Evolutionary conservation across 306 rosid species (phyloP), one percentile per base, ranked within the genome.

Genomic region (Gillenia trifoliata): DNA sequence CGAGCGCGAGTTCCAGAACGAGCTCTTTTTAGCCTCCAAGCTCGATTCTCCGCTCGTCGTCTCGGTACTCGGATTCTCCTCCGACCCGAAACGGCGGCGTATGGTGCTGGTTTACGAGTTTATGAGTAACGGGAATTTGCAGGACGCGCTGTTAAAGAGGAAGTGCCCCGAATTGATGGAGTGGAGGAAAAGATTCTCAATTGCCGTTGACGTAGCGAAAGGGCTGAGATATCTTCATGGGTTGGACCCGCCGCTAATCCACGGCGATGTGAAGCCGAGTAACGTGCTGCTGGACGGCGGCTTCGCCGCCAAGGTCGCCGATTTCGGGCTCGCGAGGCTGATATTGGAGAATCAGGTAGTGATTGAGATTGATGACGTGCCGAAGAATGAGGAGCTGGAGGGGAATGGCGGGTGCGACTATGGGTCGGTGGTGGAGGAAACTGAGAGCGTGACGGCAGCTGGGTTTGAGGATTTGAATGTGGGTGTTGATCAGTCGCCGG

Each of bases 1-100:
- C 36, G 99, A 94, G 72, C 91, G 97, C 1, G 99, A 95, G 79
- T 95, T 95, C 56, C 93, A 95, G 78, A 92, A 92, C 88, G 98
- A 95, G 80, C 89, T 92, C 55, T 85, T 92, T 76, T 90, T 95
- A 72, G 95, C 96, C 8, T 84, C 99, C 3, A 74, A 74, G 77
- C 86, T 90, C 43, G 84, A 71, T 1, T 92, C 96, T 0, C 72
- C 54, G 8, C 82, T 82, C 34, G 83, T 88, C 10, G 88, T 87
- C 72, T 68, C 90, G 3, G 89, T 91, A 3, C 47, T 86, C 12
- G 97, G 94, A 20, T 95, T 95, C 81, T 92, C 89, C 43, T 87
- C 98, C 13, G 96, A 95, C 54, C 82, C 80, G 0, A 92, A 89
- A 64, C 92, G 91, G 1, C 91, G 93, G 2, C 79, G 97, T 38